Conservation (phyloP, 129 eudicot species). For the Saposhnikovia divaricata region DNA sequence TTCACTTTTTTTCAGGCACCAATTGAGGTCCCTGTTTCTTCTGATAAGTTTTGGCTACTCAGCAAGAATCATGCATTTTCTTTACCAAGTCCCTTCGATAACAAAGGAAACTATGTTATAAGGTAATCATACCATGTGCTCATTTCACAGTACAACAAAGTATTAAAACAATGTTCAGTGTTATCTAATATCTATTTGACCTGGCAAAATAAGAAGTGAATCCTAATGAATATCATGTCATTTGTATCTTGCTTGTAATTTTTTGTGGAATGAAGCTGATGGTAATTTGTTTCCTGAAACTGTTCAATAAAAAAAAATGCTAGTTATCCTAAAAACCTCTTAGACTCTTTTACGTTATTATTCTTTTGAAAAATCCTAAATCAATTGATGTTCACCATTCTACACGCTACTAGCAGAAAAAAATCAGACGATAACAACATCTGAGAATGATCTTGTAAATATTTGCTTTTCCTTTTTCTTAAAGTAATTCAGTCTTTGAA, state of each 20-base stretch:
- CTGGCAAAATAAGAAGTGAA: not conserved
- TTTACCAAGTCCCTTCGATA: constrained; percentile 79
- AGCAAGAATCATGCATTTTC: constrained; percentile 55
- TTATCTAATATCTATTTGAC: not conserved
- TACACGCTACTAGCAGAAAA: not conserved
- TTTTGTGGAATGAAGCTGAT: not conserved
- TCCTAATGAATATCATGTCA: not conserved
- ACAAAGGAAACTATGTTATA: constrained; percentile 82
- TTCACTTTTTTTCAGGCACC: constrained; percentile 58
- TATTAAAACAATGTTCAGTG: not conserved
- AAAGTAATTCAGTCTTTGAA: not conserved
- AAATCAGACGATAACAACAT: not conserved
- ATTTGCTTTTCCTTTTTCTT: not conserved
- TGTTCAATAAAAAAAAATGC: not conserved
- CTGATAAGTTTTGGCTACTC: constrained; percentile 90
- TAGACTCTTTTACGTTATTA: not conserved
- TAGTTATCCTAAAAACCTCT: not conserved
- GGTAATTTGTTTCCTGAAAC: not conserved
- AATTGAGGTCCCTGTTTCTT: constrained; percentile 67
- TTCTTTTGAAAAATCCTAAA: no score
- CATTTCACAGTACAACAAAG: not conserved
- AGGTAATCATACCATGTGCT: constrained; percentile 36
- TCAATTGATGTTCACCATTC: not conserved
- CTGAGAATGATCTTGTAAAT: not conserved
- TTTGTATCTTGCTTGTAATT: not conserved